A percentile compares a stretch with the other conserved stretches of the same genome.
These are phyloP conservation scores for Stramenopiles sp. DNA, from an alignment of 352 stramenopile species.

Conservation along the genomic window DNA sequence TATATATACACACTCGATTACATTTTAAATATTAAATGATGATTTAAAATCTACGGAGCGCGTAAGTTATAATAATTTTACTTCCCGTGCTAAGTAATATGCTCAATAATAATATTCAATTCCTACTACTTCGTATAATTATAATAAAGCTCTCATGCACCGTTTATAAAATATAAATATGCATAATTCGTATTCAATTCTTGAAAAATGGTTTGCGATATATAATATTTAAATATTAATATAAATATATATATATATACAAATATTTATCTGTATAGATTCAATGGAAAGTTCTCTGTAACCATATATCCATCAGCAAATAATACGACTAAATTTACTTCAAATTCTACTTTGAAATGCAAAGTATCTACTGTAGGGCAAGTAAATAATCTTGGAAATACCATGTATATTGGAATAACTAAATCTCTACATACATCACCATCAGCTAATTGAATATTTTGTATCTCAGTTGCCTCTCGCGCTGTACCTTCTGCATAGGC, in stretches of 20 bases:
- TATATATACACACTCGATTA: too few relatives aligned
- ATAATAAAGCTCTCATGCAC: too few relatives aligned
- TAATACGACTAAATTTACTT: slow-evolving; percentile 69
- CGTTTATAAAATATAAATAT: too few relatives aligned
- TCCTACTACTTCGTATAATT: too few relatives aligned
- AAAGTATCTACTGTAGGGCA: slow-evolving; percentile 63
- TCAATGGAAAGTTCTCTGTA: slow-evolving; percentile 63
- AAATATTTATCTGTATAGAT: slow-evolving; percentile 37
- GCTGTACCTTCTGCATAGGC: slow-evolving; percentile 42
- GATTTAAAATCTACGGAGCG: too few relatives aligned
- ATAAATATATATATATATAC: neutral
- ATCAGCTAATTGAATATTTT: slow-evolving; percentile 74
- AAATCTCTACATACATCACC: slow-evolving; percentile 63
- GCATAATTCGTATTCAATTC: too few relatives aligned
- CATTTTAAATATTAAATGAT: too few relatives aligned
- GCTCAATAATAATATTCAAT: too few relatives aligned
- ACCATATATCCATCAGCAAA: slow-evolving; percentile 73
- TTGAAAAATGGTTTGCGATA: neutral
- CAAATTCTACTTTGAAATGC: slow-evolving; percentile 71
- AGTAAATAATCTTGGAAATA: slow-evolving; percentile 69
- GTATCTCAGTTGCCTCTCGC: slow-evolving; percentile 73
- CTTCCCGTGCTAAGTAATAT: too few relatives aligned
- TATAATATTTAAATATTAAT: neutral
- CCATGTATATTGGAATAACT: slow-evolving; percentile 77
- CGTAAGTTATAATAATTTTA: too few relatives aligned